Evolutionary conservation across 371 early-diverging fungal genomes (phyloP).

Genomic region (Syncephalis fuscata): DNA sequence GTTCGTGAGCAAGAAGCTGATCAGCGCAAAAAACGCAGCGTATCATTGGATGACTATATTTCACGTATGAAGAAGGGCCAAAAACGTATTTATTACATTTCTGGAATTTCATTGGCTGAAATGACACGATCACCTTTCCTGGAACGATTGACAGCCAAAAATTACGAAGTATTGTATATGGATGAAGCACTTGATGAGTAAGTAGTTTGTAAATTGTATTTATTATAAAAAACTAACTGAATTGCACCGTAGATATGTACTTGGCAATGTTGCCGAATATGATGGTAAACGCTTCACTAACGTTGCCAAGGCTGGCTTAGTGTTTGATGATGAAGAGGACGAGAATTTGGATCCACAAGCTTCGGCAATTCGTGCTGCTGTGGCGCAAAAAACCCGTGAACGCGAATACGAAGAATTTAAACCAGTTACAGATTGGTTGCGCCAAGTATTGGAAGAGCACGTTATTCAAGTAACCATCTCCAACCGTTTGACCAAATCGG

Average conservation of each 20-base stretch:
- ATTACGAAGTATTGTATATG: conserved; percentile 85
- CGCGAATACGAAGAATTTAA: conserved; percentile 22
- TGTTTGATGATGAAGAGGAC: conserved; percentile 24
- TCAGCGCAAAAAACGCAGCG: conserved; percentile 14
- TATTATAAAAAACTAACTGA: too few species aligned
- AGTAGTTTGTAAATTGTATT: too few species aligned
- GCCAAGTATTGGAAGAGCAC: conserved; percentile 31
- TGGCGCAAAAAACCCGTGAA: too few species aligned
- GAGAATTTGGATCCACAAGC: conserved; percentile 18
- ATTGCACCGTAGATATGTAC: conserved; percentile 9
- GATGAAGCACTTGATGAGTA: conserved; percentile 89
- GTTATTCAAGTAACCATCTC: conserved; percentile 61
- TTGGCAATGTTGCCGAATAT: conserved; percentile 49
- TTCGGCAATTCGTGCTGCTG: too few species aligned
- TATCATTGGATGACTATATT: conserved; percentile 73
- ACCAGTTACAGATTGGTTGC: conserved; percentile 49
- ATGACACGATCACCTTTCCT: conserved; percentile 72
- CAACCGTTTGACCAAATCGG: conserved; percentile 54
- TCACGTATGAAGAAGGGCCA: conserved; percentile 76
- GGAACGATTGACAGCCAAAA: conserved; percentile 64
- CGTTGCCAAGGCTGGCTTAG: conserved; percentile 68
- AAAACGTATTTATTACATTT: conserved; percentile 74
- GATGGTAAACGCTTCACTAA: conserved; percentile 66
- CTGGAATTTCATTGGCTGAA: conserved; percentile 53
- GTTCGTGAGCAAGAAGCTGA: conserved; percentile 14